Base-by-base conservation (phyloP, 2,329 filamentous ascomycete genomes). In the Apiospora malaysiana region DNA sequence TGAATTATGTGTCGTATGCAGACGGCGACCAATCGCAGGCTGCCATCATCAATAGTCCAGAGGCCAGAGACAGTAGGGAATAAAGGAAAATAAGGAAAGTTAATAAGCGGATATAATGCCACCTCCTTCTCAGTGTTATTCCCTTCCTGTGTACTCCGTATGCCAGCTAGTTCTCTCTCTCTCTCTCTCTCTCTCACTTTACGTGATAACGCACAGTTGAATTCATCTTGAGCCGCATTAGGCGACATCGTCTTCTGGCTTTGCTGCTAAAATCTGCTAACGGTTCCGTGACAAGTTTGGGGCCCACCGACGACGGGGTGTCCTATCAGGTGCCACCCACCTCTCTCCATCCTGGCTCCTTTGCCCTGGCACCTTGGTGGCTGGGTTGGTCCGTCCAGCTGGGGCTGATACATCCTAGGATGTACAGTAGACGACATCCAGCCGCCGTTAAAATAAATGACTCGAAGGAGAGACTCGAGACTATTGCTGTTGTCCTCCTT, bases 371-470 rank as follows among this genome's bases (percentile, higher is more conserved):
- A 16, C 51, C 27, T n/a, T 40, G 32, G 56, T 63, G 56, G 56
- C 56, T 63, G 56, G 56, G 56, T 63, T 32, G 32, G 18, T 40
- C 16, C 18, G 32, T 40, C 27, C 32, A 63, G 56, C 56, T 63
- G 56, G 56, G 56, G 56, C 56, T 63, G 25, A 56, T 63, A n/a
- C 56, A 14, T n/a, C 32, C 56, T 40, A n/a, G 56, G 8, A 40
- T 21, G 16, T 37, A 59, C 10, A 16, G 12, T 45, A 4, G 42
- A 45, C 12, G 14, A 45, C 14, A 37, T 21, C 51, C 51, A 59
- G 51, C 51, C 21, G 56, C 56, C 32, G 32, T 63, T 40, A 63
- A 40, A 63, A 32, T 63, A 63, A 40, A 40, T 63, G 32, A 63
- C 56, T 40, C 32, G 12, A 16, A 5, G 5, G 42, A 45, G 42